Base-by-base conservation (phyloP, 2,329 filamentous ascomycete genomes). In the Alternaria brassicae region DNA sequence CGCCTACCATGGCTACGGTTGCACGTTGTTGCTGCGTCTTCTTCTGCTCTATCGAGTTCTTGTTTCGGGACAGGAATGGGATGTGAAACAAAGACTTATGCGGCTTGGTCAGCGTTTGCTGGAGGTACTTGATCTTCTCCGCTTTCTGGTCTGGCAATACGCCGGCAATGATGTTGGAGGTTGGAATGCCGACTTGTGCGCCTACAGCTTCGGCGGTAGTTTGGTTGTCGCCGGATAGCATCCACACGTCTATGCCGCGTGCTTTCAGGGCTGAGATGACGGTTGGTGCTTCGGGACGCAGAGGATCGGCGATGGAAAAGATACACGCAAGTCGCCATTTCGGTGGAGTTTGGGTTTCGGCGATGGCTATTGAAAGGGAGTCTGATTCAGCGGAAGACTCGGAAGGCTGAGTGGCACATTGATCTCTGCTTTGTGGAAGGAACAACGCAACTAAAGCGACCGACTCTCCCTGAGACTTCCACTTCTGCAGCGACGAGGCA, bases 141-240 rank as follows among this genome's bases (percentile, higher is more conserved):
- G 89, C 88, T 78, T 97, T 97, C 67, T 95, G 86, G 17, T 89
- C 88, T 0, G 94, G 93, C 10, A 97, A 86, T 4, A 97, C 92
- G 64, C 92, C 92, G 10, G 93, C 92, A 62, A 96, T 91, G 65
- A 97, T 89, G 73, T 96, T 91, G 54, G 82, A 80, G 0, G 82
- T 71, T 0, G 87, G 84, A 64, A 97, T 97, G 21, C 91, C 91
- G 17, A 97, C 83, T 70, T 87, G 86, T 2, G 83, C 80, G 1
- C 91, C 93, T 3, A 97, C 91, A 0, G 92, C 92, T 19, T 85
- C 82, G 2, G 93, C 93, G 0, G 93, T 97, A n/a, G 82, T 88
- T n/a, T 83, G 81, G 72, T 97, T 97, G 80, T 97, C 93, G 28
- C 93, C 93, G 0, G 92, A 96, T 36, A 97, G 88, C 92, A 97